Conservation (phyloP, 1,139 yeast genomes). For the Diutina siamensis region DNA sequence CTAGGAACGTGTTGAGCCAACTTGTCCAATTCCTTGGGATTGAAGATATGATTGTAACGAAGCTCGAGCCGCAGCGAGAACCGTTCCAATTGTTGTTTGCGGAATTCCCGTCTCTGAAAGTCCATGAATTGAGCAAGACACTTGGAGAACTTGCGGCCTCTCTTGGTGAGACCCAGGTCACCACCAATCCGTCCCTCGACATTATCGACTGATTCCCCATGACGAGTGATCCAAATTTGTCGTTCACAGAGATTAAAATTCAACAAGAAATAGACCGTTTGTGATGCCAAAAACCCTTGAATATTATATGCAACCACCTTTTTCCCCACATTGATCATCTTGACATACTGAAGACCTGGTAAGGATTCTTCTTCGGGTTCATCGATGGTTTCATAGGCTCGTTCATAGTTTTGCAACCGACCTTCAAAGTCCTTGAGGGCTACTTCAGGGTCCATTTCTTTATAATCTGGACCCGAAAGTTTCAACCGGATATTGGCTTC, state of each 20-base stretch:
- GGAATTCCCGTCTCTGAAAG: constrained; percentile 59
- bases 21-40: constrained; percentile 10
- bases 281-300: constrained; percentile 88
- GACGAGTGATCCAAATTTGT: constrained; percentile 91
- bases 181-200: constrained; percentile 87
- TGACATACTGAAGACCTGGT: constrained; percentile 68
- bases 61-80: constrained; percentile 34
- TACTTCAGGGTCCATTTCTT: constrained; percentile 67
- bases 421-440: constrained; percentile 78
- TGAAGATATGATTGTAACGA: constrained; percentile 17
- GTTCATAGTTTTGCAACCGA: constrained; percentile 72
- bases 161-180: constrained; percentile 65
- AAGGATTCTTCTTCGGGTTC: constrained; percentile 50
- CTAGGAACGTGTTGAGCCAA: constrained; percentile 32
- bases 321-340: constrained; percentile 93
- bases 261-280: constrained; percentile 78
- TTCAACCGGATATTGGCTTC: constrained; percentile 77
- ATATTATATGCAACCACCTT: constrained; percentile 87
- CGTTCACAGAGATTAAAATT: constrained; percentile 86
- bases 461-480: constrained; percentile 88
- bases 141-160: constrained; percentile 65
- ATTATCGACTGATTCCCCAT: constrained; percentile 85
- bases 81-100: constrained; percentile 48
- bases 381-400: constrained; percentile 83
- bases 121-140: constrained; percentile 68